Base-by-base conservation (phyloP, 2,329 filamentous ascomycete genomes). In the Arthrobotrys entomopaga region DNA sequence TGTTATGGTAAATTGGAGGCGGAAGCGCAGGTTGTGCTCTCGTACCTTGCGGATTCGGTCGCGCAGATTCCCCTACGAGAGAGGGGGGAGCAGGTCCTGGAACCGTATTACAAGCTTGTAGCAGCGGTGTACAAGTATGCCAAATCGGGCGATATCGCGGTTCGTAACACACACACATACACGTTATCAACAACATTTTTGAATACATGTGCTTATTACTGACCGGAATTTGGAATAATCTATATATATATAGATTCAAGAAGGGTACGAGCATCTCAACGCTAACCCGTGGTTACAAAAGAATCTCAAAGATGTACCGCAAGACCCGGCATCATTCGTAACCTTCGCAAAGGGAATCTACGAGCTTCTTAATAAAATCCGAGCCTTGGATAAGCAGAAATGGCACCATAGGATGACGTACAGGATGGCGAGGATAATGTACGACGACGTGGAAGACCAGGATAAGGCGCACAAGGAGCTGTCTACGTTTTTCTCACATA, bases 371-470 rank as follows among this genome's bases (percentile, higher is more conserved):
- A 84, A 80, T 82, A 85, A 75, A 82, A 85, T 90, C 61, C 85
- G 87, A 64, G 82, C 82, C 40, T 92, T 92, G 74, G 93, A 97
- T 82, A 96, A 83, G 91, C 91, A 70, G 0, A 94, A 95, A 78
- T 97, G 93, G 93, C 93, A 97, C 79, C 93, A 97, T 80, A 90
- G 93, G 19, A 93, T 97, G 82, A 91, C 92, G 61, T 89, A 90
- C 79, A 88, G 93, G 22, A 89, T 91, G 78, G 85, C 87, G 1
- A 83, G 82, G 38, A 86, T 89, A 19, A 78, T 89, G 67, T 85
- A 86, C 46, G 80, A 82, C 1, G 78, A 81, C 10, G 83, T 83
- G 54, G 83, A 84, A 59, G 81, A 85, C n/a, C 84, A 77, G 3
- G 81, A 85, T 13, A 87, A 86, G 34, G 89, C 91, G 20, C 93